Evolutionary conservation across 306 rosid genomes (phyloP), one percentile per base, ranked within the genome.

Genomic region (Echinosophora koreensis): DNA sequence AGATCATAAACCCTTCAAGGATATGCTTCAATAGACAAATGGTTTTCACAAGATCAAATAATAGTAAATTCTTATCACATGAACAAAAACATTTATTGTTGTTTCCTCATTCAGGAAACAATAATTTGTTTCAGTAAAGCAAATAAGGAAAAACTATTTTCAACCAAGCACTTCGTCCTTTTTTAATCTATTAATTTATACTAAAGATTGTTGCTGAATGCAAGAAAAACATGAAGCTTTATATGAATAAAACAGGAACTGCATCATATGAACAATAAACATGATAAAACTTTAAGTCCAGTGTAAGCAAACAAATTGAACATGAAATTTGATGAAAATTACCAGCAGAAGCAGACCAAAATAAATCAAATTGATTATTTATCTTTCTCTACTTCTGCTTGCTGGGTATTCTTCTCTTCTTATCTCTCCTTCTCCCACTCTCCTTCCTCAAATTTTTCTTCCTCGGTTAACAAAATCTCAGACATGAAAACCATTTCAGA

Each of bases 341-440:
- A 87, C 93, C 93, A 81, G 93, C 88, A 84, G 89, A 86, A 88
- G 92, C 88, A 87, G 95, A 89, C 52, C 47, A 83, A 55, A 83
- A 77, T 59, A 70, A 77, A 71, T n/a, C 22, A 68, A 78, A 81
- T 46, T 62, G 55, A 71, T 72, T 41, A 8, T n/a, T 51, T 82
- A 61, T 82, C 18, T 61, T 64, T 73, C 76, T 78, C 76, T 66
- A 63, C 84, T 85, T 84, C 91, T 82, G 89, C 85, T 77, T 73
- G 82, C 71, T 76, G 85, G 87, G 72, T 77, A 65, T 67, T 61
- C 64, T 65, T 47, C n/a, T 41, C 11, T 22, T 61, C 42, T 69
- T 92, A 92, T 87, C 97, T 81, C 85, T 92, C 98, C 28, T 89
- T 92, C 74, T 92, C 95, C 97, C 98, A 86, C 84, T 90, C 89